Evolutionary conservation across 2,329 filamentous ascomycete genomes (phyloP).

Genomic region (Trichoderma aggressivum): DNA sequence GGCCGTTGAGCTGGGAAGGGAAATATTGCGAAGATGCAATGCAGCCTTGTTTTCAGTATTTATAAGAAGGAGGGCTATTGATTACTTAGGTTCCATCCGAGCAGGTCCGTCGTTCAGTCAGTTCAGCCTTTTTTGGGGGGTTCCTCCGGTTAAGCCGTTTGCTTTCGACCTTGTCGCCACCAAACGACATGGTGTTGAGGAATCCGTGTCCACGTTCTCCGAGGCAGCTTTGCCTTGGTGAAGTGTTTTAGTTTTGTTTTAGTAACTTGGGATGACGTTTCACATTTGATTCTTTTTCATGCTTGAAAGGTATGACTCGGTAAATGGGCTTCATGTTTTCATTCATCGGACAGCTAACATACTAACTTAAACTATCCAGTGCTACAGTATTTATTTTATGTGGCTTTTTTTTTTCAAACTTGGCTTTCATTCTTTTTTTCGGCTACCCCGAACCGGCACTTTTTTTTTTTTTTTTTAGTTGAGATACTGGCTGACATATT

Average conservation of each 20-base stretch:
- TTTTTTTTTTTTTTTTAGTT: constrained; percentile 25
- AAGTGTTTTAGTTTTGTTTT: neutral
- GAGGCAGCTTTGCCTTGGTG: neutral
- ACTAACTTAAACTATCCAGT: neutral
- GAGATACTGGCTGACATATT: constrained; percentile 62
- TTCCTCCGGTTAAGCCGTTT: neutral
- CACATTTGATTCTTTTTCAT: too few species aligned
- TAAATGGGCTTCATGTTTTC: neutral
- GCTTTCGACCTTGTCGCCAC: neutral
- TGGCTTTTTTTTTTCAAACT: neutral
- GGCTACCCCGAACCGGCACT: neutral
- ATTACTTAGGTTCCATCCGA: neutral
- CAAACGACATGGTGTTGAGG: neutral
- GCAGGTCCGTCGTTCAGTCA: neutral
- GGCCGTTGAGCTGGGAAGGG: neutral
- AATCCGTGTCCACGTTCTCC: neutral
- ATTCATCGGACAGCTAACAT: neutral
- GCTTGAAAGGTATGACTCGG: neutral
- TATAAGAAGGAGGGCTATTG: neutral
- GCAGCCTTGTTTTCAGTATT: neutral
- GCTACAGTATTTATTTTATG: neutral
- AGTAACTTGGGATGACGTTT: neutral
- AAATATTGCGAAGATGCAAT: neutral
- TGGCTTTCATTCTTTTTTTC: neutral
- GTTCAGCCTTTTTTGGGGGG: neutral